phyloP scores from a whole-genome alignment of 345 rosid genomes.

The Psidium friedrichsthalianum region DNA sequence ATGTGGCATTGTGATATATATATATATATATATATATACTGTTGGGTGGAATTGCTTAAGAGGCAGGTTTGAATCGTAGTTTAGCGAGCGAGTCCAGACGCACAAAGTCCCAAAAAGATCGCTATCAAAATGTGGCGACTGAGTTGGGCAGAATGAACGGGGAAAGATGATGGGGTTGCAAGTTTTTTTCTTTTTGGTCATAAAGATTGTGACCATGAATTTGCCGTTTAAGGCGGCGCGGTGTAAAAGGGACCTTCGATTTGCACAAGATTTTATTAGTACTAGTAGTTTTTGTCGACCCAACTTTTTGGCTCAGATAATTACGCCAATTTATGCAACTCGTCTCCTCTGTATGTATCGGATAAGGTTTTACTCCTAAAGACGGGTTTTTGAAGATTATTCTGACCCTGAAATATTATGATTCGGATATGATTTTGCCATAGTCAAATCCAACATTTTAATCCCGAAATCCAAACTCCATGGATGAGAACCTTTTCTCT shows the following conservation, averaged over 20 bases:
- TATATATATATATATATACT: neutral
- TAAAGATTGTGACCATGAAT: neutral
- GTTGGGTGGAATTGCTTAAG: neutral
- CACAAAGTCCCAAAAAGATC: neutral
- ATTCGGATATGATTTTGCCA: neutral
- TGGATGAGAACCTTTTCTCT: neutral
- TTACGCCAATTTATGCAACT: neutral
- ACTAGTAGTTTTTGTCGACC: fast-evolving
- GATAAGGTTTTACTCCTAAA: neutral
- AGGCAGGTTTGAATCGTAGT: neutral
- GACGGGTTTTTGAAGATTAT: neutral
- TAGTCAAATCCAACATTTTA: neutral
- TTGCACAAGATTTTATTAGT: neutral
- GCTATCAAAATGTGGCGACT: neutral
- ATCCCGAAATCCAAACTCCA: neutral
- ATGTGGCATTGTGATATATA: neutral
- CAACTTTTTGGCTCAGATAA: neutral
- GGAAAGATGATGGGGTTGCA: neutral
- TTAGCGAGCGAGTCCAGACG: neutral
- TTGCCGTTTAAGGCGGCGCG: neutral
- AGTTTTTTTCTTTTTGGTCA: neutral
- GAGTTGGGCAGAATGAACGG: neutral
- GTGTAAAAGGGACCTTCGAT: neutral
- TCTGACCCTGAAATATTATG: fast-evolving
- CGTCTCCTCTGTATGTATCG: neutral